A percentile compares a stretch with the other conserved stretches of the same genome.
Evolutionary conservation across 2,329 filamentous ascomycete species (phyloP).

Genomic region (Cladobotryum mycophilum): DNA sequence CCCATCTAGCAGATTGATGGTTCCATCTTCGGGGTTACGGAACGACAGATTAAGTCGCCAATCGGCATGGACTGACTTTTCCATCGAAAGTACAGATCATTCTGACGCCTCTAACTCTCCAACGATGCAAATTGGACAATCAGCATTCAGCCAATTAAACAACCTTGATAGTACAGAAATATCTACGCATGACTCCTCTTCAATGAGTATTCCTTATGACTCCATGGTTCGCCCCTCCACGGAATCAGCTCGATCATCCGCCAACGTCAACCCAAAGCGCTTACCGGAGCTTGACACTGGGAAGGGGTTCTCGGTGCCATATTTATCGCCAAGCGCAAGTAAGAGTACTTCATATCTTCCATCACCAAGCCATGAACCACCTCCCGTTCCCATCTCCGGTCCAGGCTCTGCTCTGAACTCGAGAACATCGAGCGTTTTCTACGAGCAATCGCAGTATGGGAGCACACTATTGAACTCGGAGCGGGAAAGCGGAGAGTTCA

Average conservation of each 20-base stretch:
- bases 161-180: not conserved
- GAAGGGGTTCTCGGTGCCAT: constrained; percentile 44
- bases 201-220: constrained; percentile 10
- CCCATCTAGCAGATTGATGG: constrained; percentile 39
- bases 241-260: constrained; percentile 22
- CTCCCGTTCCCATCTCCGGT: constrained; percentile 39
- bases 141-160: constrained; percentile 12
- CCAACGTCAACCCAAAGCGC: constrained; percentile 29
- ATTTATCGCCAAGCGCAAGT: constrained; percentile 31
- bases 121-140: constrained; percentile 26
- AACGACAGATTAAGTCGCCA: constrained; percentile 47
- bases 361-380: constrained; percentile 45
- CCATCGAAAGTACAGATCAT: constrained; percentile 46
- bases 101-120: constrained; percentile 25
- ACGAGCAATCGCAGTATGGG: constrained; percentile 31
- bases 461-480: constrained; percentile 39
- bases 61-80: constrained; percentile 56
- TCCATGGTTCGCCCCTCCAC: constrained; percentile 18
- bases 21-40: constrained; percentile 39
- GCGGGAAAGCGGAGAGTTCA: constrained; percentile 40
- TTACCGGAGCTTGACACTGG: constrained; percentile 47
- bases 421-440: constrained; percentile 36
- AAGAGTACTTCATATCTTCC: constrained; percentile 26
- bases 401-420: constrained; percentile 31
- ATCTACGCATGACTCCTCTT: constrained; percentile 13